Base-by-base conservation (phyloP, 768 basidiomycete genomes). In the Pleurotus salmoneostramineus region DNA sequence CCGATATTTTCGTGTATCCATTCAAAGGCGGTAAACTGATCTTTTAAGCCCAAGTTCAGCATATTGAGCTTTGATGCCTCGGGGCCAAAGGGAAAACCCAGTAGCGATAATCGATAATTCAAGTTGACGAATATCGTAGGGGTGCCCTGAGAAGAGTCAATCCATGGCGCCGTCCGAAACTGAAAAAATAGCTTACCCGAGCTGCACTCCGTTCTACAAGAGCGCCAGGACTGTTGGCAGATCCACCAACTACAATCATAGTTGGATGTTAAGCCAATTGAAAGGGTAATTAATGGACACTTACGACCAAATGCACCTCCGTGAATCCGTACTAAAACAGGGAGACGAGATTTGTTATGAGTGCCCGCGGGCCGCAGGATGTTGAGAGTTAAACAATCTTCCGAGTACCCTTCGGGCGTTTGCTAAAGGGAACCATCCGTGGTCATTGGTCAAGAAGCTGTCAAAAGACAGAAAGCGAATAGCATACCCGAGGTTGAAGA, bases 1-100 rank as follows among this genome's bases (percentile, higher is more conserved):
- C 63, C 70, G 54, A 87, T 83, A 60, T 87, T 78, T 40, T 71
- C 61, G 56, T 84, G 79, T 0, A 87, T 76, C 84, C 78, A 81
- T 48, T 68, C 58, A 2, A 80, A 65, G 3, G 76, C 79, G 6
- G 67, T 57, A 17, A 74, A 58, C 56, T 78, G 71, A 59, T 81
- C 78, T 35, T 63, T 71, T 10, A 81, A 55, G 5, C 69, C 78
- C 42, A 79, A 64, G 60, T 78, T 78, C 17, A 76, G 66, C 1
- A 70, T 66, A 14, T 66, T 71, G 7, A 59, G 61, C 8, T 63
- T 50, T n/a, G 64, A 65, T 4, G 77, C 77, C 60, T 79, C 74
- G 6, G 65, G 52, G 6, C 76, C 74, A 60, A 70, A 68, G 5
- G 74, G 71, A 51, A 77, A 81, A 1, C 82, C 82, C 14, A 80